Base-by-base conservation (phyloP, 352 stramenopile species). In the Phytophthora sojae region DNA sequence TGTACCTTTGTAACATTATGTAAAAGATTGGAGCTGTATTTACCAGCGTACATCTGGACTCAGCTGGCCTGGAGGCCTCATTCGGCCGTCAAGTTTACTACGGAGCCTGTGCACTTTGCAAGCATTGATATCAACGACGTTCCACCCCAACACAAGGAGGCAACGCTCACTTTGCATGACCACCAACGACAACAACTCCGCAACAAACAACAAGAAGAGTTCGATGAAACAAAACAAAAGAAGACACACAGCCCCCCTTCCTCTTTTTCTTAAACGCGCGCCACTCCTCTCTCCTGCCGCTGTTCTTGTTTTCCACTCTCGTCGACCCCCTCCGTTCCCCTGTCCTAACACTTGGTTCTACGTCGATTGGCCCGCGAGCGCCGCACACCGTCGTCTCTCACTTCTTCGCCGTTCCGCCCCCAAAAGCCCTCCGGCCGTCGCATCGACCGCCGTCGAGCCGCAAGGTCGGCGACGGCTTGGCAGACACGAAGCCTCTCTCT, bases 311-410 rank as follows among this genome's bases (percentile, higher is more conserved):
- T 59, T 60, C 50, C 25, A 50, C 54, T 65, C 70, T 59, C 9
- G 58, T 78, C 67, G 58, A 61, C 73, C 60, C 58, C 63, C 61
- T 77, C 69, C 74, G 64, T 71, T 74, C 65, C 69, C 64, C 39
- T 47, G 15, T 82, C 71, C 61, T 78, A 75, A 60, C 76, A 73
- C 61, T 76, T 65, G 64, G 61, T 76, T 75, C 66, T 80, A 76
- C 75, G 71, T 77, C 57, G 69, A 39, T 80, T 72, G 64, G 59
- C 49, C 56, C 72, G 55, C 73, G 50, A 73, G 57, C 72, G 56
- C 64, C 65, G 59, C 68, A 66, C 54, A 56, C 70, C 62, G 57
- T 70, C 62, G 69, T 76, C 60, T 75, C 70, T 79, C 67, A 75
- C 57, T 63, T 80, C 59, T 67, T 84, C 44, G 62, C 58, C 64